Evolutionary conservation across 345 rosid species (phyloP), one percentile per base, ranked within the genome.

Genomic region (Acer campestre): DNA sequence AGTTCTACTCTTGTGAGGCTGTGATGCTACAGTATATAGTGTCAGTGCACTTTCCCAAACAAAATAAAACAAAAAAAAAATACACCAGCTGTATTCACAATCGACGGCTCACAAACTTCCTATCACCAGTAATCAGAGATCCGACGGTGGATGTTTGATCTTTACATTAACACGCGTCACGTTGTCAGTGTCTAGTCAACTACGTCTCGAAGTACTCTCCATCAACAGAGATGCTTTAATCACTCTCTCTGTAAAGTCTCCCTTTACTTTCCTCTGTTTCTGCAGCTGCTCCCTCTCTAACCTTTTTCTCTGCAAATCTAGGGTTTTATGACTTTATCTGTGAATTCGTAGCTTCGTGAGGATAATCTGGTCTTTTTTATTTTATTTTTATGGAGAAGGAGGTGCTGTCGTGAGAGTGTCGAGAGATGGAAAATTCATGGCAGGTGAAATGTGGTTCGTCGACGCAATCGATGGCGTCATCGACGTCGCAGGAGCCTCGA

Each of bases 371-470:
- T 38, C 44, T 67, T 6, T 5, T 23, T 31, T 9, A 11, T n/a
- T 18, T 8, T 1, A 9, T 40, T 46, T 66, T 80, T 59, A 80
- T 80, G 80, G 80, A 61, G 70, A 46, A 20, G 53, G 49, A 10
- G 78, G 27, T 80, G 78, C 83, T 85, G 70, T 77, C 64, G 71
- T 2, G 56, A 64, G 77, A 75, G 76, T 27, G 20, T 13, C 23
- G 31, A 61, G 75, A 55, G 74, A 85, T 87, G 88, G 86, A 87
- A 63, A 68, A 55, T 78, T 68, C 83, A 14, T 82, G 86, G 89
- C 78, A 80, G 70, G 44, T 70, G 77, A 86, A 86, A 80, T 62
- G 78, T 40, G 86, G 83, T 64, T 81, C 87, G 5, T 72, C 78
- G 29, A 55, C 73, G 73, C 77, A 77, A 10, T 38, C 80, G 7